These are phyloP conservation scores for Coemansia sp. DNA, from an alignment of 192 early-diverging fungal species.

Conservation along the genomic window DNA sequence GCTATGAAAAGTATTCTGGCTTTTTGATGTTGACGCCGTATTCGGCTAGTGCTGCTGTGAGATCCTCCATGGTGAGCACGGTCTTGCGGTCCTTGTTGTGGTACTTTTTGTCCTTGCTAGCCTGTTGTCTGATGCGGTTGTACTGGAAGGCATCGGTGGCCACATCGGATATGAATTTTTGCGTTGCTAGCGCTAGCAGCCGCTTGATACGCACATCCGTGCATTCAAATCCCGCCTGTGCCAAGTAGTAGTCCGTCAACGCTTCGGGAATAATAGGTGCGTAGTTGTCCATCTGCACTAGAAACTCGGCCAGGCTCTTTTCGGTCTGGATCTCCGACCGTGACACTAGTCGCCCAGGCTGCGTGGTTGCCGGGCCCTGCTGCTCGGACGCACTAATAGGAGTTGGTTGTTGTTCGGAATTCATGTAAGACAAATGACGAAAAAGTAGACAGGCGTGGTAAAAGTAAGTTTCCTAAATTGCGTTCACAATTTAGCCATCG, in stretches of 20 bases:
- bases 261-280: conserved; percentile 84
- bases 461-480: too few relatives aligned
- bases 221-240: conserved; percentile 66
- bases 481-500: too few relatives aligned
- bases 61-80: conserved; percentile 90
- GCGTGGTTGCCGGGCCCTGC: conserved; percentile 10
- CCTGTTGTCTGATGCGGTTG: conserved; percentile 62
- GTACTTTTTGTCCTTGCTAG: conserved; percentile 52
- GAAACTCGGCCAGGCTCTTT: conserved; percentile 75
- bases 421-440: neutral
- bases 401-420: neutral
- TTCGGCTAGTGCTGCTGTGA: conserved; percentile 81
- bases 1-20: conserved; percentile 82
- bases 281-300: conserved; percentile 70
- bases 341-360: conserved; percentile 25
- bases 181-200: conserved; percentile 68
- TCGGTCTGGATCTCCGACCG: conserved; percentile 60
- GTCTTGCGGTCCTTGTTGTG: conserved; percentile 71
- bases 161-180: conserved; percentile 75
- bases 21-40: conserved; percentile 96
- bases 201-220: conserved; percentile 66
- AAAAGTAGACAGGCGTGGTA: too few relatives aligned
- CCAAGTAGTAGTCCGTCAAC: conserved; percentile 88
- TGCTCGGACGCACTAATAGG: neutral
- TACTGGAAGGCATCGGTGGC: conserved; percentile 73